A percentile compares a stretch with the other conserved stretches of the same genome.
phyloP scores from a whole-genome alignment of 306 rosid species.

The Lagenaria siceraria region DNA sequence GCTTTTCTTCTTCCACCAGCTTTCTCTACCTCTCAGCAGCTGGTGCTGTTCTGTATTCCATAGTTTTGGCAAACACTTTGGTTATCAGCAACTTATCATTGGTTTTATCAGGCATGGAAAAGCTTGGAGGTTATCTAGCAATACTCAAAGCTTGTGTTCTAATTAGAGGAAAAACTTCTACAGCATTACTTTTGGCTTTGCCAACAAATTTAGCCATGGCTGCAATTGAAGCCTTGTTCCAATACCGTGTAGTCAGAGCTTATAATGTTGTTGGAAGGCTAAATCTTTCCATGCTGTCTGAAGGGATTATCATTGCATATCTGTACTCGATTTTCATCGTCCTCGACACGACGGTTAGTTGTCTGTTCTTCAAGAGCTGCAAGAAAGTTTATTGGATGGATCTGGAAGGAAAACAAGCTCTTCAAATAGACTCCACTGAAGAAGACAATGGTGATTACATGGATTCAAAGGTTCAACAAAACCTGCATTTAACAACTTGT shows the following conservation, averaged over 20 bases:
- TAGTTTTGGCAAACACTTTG: conserved; percentile 67
- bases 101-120: conserved; percentile 65
- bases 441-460: conserved; percentile 17
- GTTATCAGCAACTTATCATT: conserved; percentile 57
- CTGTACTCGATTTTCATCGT: conserved; percentile 60
- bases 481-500: not conserved
- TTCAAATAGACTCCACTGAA: conserved; percentile 22
- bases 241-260: conserved; percentile 50
- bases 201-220: conserved; percentile 65
- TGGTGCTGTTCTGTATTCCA: conserved; percentile 68
- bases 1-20: conserved; percentile 25
- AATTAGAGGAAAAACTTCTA: conserved; percentile 60
- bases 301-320: conserved; percentile 65
- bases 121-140: conserved; percentile 48
- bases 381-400: conserved; percentile 20
- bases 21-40: conserved; percentile 38
- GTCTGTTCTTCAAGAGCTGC: conserved; percentile 56
- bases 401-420: conserved; percentile 15
- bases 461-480: conserved; percentile 10
- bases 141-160: conserved; percentile 64
- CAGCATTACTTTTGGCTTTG: conserved; percentile 66
- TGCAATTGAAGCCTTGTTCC: conserved; percentile 75
- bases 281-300: conserved; percentile 29
- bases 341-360: conserved; percentile 59
- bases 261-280: conserved; percentile 20